Base-by-base conservation (phyloP, 257 asterid genomes). In the Nicotiana tabacum region DNA sequence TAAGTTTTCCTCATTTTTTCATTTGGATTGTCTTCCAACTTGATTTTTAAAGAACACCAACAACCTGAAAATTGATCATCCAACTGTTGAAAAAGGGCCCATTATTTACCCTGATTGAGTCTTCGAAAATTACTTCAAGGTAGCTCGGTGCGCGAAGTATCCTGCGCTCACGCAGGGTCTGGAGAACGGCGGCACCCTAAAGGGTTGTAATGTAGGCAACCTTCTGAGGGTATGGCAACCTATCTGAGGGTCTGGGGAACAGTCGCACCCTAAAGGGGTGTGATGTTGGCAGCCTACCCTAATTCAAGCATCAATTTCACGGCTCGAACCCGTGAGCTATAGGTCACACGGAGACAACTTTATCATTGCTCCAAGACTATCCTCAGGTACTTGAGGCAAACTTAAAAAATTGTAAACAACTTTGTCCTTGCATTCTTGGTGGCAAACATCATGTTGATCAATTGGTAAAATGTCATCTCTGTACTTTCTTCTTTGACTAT, bases 401-500 rank as follows among this genome's bases (percentile, higher is more conserved):
- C 51, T 9, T 43, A 43, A 9, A 43, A 72, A 43, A 57, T 70
- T 43, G 37, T 27, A 37, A 48, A 46, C 37, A 12, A 5, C 24
- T 72, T 72, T 24, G 78, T 72, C 60, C 15, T 74, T 24, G 43
- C 62, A 48, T 21, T 48, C 43, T 48, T 48, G 39, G 43, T 74
- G 80, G 80, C 16, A 74, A 48, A 7, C 80, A 74, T 48, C 62
- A 27, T 48, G 62, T 30, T 43, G 51, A 9, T 74, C 43, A 48
- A 74, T 46, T 48, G 62, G 80, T 48, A 74, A 48, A 24, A 74
- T 74, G 80, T 74, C 78, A 70, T 72, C 39, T 74, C 27, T 48
- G 27, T 74, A 48, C 80, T 48, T 74, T 7, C 62, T 57, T 74
- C 27, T 74, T 27, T 48, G 79, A 74, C 61, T 6, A 74, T 48